A percentile compares a stretch with the other conserved stretches of the same genome.
Conservation (phyloP, 2,329 filamentous ascomycete species). For the Sclerotiophoma versabilis region DNA sequence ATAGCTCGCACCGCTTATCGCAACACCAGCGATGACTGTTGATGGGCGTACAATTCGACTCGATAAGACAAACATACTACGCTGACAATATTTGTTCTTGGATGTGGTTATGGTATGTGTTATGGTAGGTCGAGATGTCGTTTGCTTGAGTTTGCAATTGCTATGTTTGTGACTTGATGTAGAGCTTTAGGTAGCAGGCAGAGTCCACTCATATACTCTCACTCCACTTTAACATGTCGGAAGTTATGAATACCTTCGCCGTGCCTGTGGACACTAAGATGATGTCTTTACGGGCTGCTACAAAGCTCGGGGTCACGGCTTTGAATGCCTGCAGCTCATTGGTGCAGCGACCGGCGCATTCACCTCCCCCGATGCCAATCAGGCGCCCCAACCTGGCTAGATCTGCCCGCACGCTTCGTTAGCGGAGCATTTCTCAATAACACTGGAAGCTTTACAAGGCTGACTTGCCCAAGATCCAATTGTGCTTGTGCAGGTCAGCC, state of each 20-base stretch:
- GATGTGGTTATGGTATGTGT: neutral
- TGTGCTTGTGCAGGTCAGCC: neutral
- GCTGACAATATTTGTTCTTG: neutral
- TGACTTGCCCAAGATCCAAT: neutral
- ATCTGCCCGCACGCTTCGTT: no score
- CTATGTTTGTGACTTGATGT: neutral
- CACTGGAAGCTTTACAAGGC: neutral
- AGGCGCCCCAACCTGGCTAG: neutral
- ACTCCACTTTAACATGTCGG: neutral
- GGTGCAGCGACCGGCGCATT: neutral
- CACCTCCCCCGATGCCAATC: neutral
- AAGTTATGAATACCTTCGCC: neutral
- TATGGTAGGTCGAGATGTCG: neutral
- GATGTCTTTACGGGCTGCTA: neutral
- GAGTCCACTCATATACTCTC: neutral
- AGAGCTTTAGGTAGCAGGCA: neutral
- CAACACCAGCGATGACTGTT: constrained; percentile 1
- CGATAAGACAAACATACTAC: neutral
- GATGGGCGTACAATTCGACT: neutral
- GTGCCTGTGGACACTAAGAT: neutral
- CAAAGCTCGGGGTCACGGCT: neutral
- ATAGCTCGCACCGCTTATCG: neutral
- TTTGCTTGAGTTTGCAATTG: neutral
- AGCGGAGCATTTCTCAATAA: neutral
- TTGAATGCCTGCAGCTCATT: neutral